Conservation (phyloP, 2,329 filamentous ascomycete species). For the Paecilomyces niveus region DNA sequence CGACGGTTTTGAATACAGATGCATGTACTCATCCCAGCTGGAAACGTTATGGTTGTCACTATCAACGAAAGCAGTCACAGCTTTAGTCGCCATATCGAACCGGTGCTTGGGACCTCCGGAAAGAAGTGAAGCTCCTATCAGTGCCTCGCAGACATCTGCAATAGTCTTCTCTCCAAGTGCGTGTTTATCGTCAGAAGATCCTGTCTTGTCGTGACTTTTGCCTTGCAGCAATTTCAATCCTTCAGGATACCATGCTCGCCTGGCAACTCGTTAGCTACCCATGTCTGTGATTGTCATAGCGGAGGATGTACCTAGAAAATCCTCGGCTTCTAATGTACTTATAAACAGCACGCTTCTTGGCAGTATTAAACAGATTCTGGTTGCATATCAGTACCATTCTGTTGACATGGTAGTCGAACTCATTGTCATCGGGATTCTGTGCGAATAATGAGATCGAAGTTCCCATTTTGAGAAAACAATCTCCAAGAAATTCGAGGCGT, state of each 20-base stretch:
- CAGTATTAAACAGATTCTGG: slow-evolving; percentile 74
- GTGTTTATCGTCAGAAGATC: slow-evolving; percentile 45
- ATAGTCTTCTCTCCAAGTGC: slow-evolving; percentile 78
- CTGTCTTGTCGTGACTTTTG: slow-evolving; percentile 52
- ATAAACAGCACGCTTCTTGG: slow-evolving; percentile 56
- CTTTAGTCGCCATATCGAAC: slow-evolving; percentile 55
- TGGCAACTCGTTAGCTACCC: slow-evolving; percentile 17
- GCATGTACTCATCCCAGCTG: slow-evolving; percentile 66
- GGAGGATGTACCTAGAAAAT: slow-evolving; percentile 58
- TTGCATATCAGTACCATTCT: slow-evolving; percentile 92
- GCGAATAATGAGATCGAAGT: slow-evolving; percentile 84
- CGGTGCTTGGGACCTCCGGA: slow-evolving; percentile 42
- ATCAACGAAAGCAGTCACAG: slow-evolving; percentile 55
- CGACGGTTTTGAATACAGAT: slow-evolving; percentile 58
- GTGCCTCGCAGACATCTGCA: slow-evolving; percentile 87
- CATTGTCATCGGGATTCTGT: slow-evolving; percentile 66
- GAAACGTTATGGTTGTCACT: slow-evolving; percentile 63
- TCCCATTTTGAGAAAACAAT: slow-evolving; percentile 91
- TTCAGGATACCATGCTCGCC: slow-evolving; percentile 81
- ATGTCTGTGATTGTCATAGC: background rate
- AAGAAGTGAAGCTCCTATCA: slow-evolving; percentile 78
- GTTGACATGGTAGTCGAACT: slow-evolving; percentile 82
- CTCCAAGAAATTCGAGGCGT: slow-evolving; percentile 84
- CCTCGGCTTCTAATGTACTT: slow-evolving; percentile 75
- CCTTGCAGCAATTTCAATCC: slow-evolving; percentile 67